phyloP scores from a whole-genome alignment of 1,284 basidiomycete species.

The Porogramme epimiltina region DNA sequence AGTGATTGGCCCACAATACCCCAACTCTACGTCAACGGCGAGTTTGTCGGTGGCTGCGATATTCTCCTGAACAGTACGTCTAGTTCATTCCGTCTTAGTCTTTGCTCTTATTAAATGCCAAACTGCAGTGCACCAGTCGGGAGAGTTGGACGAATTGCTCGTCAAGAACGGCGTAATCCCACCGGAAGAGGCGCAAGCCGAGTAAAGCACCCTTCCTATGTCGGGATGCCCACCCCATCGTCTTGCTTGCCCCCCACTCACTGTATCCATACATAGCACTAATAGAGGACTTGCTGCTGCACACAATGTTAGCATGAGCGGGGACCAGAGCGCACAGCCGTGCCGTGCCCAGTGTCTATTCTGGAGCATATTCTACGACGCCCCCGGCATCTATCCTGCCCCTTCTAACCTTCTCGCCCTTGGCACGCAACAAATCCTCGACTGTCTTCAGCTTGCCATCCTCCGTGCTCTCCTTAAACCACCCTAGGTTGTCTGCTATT shows the following conservation, averaged over 20 bases:
- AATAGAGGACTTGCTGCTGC: background rate
- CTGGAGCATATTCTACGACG: constrained; percentile 41
- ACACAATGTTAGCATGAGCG: background rate
- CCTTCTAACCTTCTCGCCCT: constrained; percentile 74
- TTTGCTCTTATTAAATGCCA: background rate
- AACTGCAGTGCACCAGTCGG: constrained; percentile 88
- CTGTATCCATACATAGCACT: constrained; percentile 19
- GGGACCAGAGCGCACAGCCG: background rate
- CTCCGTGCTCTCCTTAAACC: constrained; percentile 85
- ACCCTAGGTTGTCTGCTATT: constrained; percentile 90
- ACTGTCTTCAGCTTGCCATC: constrained; percentile 76
- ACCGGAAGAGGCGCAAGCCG: constrained; percentile 23
- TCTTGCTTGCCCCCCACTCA: background rate
- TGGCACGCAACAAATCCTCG: constrained; percentile 78
- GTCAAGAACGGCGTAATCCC: constrained; percentile 73
- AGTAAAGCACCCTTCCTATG: background rate
- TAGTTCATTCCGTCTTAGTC: background rate
- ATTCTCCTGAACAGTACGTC: constrained; percentile 81
- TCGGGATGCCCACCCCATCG: background rate
- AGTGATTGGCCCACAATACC: constrained; percentile 99
- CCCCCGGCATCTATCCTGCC: constrained; percentile 53
- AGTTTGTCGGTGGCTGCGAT: constrained; percentile 97
- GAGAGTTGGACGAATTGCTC: constrained; percentile 87
- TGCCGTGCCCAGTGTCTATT: constrained; percentile 8
- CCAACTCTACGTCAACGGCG: constrained; percentile 92